Evolutionary conservation across 148 eudicot genomes (phyloP).

Genomic region (Selenicereus undatus): DNA sequence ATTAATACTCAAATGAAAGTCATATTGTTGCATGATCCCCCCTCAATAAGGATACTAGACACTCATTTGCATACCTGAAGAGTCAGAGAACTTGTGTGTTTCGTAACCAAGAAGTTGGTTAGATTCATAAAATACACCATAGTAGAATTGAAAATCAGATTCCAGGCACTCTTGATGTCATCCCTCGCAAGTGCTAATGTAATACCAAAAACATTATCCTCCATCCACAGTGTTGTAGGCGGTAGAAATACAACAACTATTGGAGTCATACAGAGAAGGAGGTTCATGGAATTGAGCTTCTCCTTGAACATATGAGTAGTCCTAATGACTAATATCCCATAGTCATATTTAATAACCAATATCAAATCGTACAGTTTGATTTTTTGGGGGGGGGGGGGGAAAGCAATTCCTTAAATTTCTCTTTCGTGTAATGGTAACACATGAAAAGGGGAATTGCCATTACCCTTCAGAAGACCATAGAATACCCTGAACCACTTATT

Average conservation of each 20-base stretch:
- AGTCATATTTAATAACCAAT: too few relatives aligned
- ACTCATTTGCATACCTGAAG: conserved; percentile 78
- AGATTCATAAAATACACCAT: too few relatives aligned
- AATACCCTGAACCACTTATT: conserved; percentile 87
- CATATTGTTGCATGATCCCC: background rate
- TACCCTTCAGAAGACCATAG: conserved; percentile 97
- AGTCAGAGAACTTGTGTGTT: too few relatives aligned
- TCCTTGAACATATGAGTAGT: conserved; percentile 66
- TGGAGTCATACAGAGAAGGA: conserved; percentile 91
- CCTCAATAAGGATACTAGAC: too few relatives aligned
- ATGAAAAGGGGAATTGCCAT: conserved; percentile 4
- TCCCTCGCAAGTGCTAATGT: conserved; percentile 81
- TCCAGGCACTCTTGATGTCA: conserved; percentile 73
- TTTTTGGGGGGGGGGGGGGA: too few relatives aligned
- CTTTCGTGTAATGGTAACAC: conserved; percentile 2
- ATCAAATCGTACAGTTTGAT: background rate
- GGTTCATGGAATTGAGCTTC: conserved; percentile 91
- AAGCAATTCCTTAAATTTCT: background rate
- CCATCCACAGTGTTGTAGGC: conserved; percentile 85
- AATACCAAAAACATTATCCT: conserved; percentile 83
- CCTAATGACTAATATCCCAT: too few relatives aligned
- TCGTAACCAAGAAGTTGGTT: too few relatives aligned
- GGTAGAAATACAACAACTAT: conserved; percentile 83
- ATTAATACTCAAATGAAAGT: background rate
- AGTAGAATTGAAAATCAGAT: conserved; percentile 77